These are phyloP conservation scores for Yarrowia sp. DNA, from an alignment of 805 yeast genomes.

Conservation along the genomic window DNA sequence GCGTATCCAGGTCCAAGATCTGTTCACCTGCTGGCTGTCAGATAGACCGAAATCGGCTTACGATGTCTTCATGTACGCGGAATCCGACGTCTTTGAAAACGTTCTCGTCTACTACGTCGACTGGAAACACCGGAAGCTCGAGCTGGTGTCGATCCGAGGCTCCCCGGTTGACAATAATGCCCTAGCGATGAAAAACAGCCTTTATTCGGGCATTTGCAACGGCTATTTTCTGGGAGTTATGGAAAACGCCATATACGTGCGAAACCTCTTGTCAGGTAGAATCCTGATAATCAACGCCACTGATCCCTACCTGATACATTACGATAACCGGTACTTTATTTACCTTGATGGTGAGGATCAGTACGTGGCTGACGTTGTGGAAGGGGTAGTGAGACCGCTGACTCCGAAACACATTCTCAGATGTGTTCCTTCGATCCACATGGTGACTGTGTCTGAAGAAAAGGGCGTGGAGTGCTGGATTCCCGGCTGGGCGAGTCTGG, in stretches of 20 bases:
- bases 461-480: slow-evolving; percentile 16
- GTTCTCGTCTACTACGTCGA: slow-evolving; percentile 21
- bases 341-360: background rate
- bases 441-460: slow-evolving; percentile 1
- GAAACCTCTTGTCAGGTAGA: background rate
- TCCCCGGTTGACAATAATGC: background rate
- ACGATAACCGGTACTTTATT: slow-evolving; percentile 18
- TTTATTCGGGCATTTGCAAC: slow-evolving; percentile 1
- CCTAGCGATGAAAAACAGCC: slow-evolving; percentile 20
- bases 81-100: slow-evolving; percentile 1
- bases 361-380: background rate
- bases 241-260: background rate
- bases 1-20: background rate
- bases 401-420: background rate
- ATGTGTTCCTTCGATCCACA: slow-evolving; percentile 12
- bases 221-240: slow-evolving; percentile 3
- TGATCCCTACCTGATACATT: slow-evolving; percentile 7
- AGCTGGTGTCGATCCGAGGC: slow-evolving; percentile 4
- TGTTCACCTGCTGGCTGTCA: slow-evolving; percentile 9
- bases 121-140: background rate
- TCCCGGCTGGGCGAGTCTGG: slow-evolving; percentile 20
- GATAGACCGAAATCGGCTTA: slow-evolving; percentile 15
- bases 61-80: background rate
- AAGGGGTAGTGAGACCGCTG: background rate
- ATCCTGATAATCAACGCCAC: background rate